A percentile compares a stretch with the other conserved stretches of the same genome.
Conservation (phyloP, 2,329 filamentous ascomycete genomes). For the Diaporthe humulicola region DNA sequence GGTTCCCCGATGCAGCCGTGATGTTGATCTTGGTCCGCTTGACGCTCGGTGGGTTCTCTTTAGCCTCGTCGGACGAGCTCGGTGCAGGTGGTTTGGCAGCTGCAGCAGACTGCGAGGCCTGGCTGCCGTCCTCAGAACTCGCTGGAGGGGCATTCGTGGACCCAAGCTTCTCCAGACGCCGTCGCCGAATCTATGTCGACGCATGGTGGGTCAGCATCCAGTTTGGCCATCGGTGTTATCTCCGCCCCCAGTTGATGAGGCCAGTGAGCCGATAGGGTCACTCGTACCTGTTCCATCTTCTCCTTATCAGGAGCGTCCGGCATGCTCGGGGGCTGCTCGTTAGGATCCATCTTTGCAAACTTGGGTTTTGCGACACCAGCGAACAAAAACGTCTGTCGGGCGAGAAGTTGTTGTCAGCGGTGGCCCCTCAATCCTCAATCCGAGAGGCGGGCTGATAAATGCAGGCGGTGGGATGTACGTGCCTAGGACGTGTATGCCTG, state of each 20-base stretch:
- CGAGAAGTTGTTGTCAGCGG: not conserved
- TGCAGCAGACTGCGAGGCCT: slow-evolving; percentile 35
- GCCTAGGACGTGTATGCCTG: slow-evolving; percentile 14
- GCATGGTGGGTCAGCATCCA: not conserved
- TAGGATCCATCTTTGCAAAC: slow-evolving; percentile 60
- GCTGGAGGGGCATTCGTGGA: slow-evolving; percentile 46
- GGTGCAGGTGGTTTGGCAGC: slow-evolving; percentile 41
- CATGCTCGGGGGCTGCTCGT: slow-evolving; percentile 55
- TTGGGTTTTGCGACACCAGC: not conserved
- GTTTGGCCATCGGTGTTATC: not conserved
- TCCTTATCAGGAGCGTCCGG: slow-evolving; percentile 69
- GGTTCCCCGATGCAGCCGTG: slow-evolving; percentile 27
- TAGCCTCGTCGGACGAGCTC: slow-evolving; percentile 12
- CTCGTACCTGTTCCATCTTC: slow-evolving; percentile 68
- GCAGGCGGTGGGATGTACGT: slow-evolving; percentile 22
- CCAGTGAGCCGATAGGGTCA: not conserved
- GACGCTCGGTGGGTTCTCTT: slow-evolving; percentile 31
- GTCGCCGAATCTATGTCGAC: slow-evolving; percentile 58
- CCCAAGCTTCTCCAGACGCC: slow-evolving; percentile 65
- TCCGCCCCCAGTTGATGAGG: not conserved
- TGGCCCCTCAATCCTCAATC: slow-evolving; percentile 30
- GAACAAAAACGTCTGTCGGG: not conserved
- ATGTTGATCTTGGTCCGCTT: slow-evolving; percentile 39
- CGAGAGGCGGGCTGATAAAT: slow-evolving; percentile 38
- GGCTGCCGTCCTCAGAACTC: slow-evolving; percentile 45